A percentile compares a stretch with the other conserved stretches of the same genome.
Evolutionary conservation across 306 rosid species (phyloP).

Genomic region (Malus asiatica): DNA sequence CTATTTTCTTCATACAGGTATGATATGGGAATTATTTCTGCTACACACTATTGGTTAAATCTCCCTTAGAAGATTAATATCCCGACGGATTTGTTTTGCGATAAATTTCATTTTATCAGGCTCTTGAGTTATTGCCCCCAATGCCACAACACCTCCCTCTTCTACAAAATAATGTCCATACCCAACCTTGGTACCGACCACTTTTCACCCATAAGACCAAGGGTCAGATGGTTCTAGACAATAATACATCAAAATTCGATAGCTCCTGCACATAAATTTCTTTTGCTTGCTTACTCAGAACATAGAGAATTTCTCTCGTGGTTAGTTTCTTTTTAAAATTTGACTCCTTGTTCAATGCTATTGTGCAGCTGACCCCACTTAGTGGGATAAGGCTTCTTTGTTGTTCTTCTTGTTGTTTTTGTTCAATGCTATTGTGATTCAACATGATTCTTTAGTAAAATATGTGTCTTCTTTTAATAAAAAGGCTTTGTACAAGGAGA

Average conservation of each 20-base stretch:
- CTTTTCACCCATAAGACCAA: no score
- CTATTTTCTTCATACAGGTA: constrained; percentile 91
- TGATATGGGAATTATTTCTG: constrained; percentile 3
- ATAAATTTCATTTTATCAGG: neutral
- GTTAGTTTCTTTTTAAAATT: neutral
- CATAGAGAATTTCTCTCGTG: neutral
- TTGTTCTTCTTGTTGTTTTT: no score
- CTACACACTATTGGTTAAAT: neutral
- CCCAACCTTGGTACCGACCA: neutral
- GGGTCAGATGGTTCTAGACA: no score
- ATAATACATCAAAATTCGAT: neutral
- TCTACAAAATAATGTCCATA: neutral
- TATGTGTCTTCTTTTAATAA: neutral
- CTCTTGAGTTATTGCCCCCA: neutral
- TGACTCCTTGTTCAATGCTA: neutral
- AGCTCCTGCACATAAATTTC: neutral
- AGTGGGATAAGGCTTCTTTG: no score
- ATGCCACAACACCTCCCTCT: neutral
- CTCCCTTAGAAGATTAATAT: neutral
- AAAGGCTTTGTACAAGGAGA: neutral
- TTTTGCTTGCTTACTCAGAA: neutral
- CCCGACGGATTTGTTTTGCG: neutral
- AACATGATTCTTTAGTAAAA: no score
- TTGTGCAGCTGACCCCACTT: no score
- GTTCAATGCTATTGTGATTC: no score